Evolutionary conservation across 495 filamentous ascomycete species (phyloP), one percentile per base, ranked within the genome.

Genomic region (Annulohypoxylon stygium): DNA sequence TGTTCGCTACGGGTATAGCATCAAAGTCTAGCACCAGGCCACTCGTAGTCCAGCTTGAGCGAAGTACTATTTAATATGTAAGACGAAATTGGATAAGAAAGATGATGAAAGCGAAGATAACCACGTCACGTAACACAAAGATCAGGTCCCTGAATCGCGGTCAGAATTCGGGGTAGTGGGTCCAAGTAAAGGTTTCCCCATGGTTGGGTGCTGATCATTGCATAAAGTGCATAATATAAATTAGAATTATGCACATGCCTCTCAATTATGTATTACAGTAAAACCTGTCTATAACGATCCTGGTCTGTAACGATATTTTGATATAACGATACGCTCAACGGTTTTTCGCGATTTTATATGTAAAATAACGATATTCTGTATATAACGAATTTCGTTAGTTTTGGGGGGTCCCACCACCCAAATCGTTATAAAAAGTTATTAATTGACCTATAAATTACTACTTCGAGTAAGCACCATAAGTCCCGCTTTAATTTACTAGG

Each of bases 191-290:
- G 55, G 55, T 60, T 59, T 51, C 64, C 55, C 50, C 34, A 33
- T n/a, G 30, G 14, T 67, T 54, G 64, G 65, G 26, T 53, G 65
- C 65, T 67, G 51, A 51, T 67, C 43, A 60, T 60, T 43, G 34
- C 30, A 57, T 57, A 57, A 9, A 6, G 7, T 10, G 10, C 36
- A 57, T 37, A 20, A 55, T 33, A n/a, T 33, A 57, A 37, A 37
- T 37, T 37, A 37, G 14, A 37, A 57, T 37, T 16, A 20, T 18
- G 4, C 20, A 57, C 18, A 20, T 33, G 18, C 10, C 26, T 30
- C 30, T 36, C 26, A 26, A n/a, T 33, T 54, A 37, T 2, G 18
- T 57, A 33, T n/a, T 8, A 36, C n/a, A 41, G 37, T 41, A 9
- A 23, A 23, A 23, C 20, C 20, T 1, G 20, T 23, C 20, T 23